Base-by-base conservation (phyloP, 2,329 filamentous ascomycete genomes). In the Thermomyces lanuginosus region DNA sequence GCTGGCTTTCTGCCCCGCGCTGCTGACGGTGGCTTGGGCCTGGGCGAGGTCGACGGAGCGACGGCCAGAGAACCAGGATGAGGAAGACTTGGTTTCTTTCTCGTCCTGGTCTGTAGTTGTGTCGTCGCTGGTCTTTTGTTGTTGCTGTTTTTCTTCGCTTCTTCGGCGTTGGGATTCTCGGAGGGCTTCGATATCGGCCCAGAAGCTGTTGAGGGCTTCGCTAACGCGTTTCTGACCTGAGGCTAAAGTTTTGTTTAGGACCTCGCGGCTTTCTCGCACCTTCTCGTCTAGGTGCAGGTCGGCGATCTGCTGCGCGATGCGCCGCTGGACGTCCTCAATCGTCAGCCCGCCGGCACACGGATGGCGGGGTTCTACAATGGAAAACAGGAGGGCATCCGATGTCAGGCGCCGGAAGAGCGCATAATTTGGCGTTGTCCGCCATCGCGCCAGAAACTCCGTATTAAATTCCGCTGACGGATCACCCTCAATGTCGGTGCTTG, bases 261-360 rank as follows among this genome's bases (percentile, higher is more conserved):
- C 78, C 49, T 95, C 89, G 29, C 74, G 70, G 6, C 83, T 79
- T 33, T 80, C 75, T 1, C 79, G 76, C 32, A 95, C 72, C 6
- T 80, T 72, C 48, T 95, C 89, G 48, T 98, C 89, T 2, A 95
- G 66, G 48, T 95, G 84, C 25, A 95, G 66, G 34, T 95, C 86
- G 38, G 86, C 78, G 26, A 98, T 80, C 54, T 95, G 89, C 49
- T 91, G 79, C 18, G 82, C 74, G 17, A 98, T 67, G 13, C 89
- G 69, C 26, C 89, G 70, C 48, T 93, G 86, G 8, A 98, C 76
- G 48, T 98, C 89, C 39, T 95, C 89, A 36, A 98, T 83, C 1
- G 77, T 84, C 11, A 98, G 64, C 0, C 83, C 86, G 14, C 89
- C 89, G 1, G 84, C 84, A 49, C 81, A 93, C 3, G 89, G 89